These are phyloP conservation scores for Arabidopsis lyrata DNA, from an alignment of 441 rosid species.

Conservation along the genomic window DNA sequence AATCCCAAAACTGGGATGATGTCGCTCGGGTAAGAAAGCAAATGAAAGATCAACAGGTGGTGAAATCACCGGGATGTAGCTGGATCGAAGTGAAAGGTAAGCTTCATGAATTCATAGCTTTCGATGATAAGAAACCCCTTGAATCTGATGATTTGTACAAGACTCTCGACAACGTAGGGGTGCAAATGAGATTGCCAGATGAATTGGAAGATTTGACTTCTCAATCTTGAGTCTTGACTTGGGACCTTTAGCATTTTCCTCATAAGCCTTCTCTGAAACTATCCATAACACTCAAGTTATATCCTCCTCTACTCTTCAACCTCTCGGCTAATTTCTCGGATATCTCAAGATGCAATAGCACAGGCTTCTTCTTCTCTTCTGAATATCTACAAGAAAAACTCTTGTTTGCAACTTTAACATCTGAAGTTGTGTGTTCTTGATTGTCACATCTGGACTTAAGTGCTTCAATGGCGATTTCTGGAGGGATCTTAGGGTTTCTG, in stretches of 20 bases:
- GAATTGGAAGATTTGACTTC: conserved; percentile 6
- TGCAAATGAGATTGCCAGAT: conserved; percentile 23
- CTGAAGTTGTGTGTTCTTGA: conserved; percentile 23
- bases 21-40: conserved; percentile 52
- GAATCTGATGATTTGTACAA: conserved; percentile 32
- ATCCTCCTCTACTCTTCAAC: conserved; percentile 27
- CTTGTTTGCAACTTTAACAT: conserved; percentile 34
- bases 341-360: conserved; percentile 33
- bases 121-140: background rate
- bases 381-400: conserved; percentile 38
- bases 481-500: conserved; percentile 79
- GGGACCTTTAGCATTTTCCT: background rate
- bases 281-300: conserved; percentile 30
- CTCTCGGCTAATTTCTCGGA: conserved; percentile 29
- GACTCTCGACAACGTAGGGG: conserved; percentile 18
- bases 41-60: conserved; percentile 43
- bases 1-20: conserved; percentile 46
- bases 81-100: conserved; percentile 36
- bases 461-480: conserved; percentile 65
- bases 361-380: conserved; percentile 35
- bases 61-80: conserved; percentile 31
- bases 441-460: conserved; percentile 55
- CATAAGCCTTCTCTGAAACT: conserved; percentile 42
- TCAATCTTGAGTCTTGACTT: background rate
- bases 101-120: conserved; percentile 19